Conservation (phyloP, 495 filamentous ascomycete species). For the Saxophila tyrrhenica region DNA sequence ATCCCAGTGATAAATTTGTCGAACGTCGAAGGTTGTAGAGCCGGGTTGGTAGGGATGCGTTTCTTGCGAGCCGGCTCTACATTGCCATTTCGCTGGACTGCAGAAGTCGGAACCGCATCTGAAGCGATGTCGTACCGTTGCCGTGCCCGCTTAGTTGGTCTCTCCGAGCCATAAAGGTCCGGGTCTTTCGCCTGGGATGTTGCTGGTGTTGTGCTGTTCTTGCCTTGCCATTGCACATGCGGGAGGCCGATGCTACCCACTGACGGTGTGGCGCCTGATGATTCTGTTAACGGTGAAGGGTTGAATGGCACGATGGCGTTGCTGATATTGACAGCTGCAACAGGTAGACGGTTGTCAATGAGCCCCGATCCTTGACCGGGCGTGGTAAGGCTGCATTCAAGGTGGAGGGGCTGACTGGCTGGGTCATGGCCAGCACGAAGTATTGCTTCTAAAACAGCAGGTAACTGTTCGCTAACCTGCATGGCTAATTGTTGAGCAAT, state of each 20-base stretch:
- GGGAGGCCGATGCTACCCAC: not conserved
- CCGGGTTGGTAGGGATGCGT: constrained; percentile 7
- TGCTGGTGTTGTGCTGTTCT: not conserved
- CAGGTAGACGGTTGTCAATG: not conserved
- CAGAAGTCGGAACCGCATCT: too few species aligned
- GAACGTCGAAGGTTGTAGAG: constrained; percentile 19
- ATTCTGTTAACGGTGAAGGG: not conserved
- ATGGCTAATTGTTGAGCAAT: constrained; percentile 2
- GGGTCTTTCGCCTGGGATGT: not conserved
- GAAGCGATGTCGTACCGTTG: not conserved
- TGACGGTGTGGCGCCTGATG: not conserved
- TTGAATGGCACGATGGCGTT: not conserved
- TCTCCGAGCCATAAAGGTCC: not conserved
- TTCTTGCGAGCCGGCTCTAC: constrained; percentile 6
- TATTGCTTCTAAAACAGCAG: not conserved
- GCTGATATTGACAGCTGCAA: constrained; percentile 6
- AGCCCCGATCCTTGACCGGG: not conserved
- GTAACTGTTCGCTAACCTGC: constrained; percentile 4
- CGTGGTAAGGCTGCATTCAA: constrained; percentile 7
- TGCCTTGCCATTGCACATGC: not conserved
- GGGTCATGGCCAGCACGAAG: not conserved
- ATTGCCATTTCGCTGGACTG: not conserved
- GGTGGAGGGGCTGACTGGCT: constrained; percentile 4
- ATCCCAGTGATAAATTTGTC: constrained; percentile 22
- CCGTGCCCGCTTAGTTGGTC: not conserved